Evolutionary conservation across 148 eudicot species (phyloP).

Genomic region (Suaeda aralocaspica): DNA sequence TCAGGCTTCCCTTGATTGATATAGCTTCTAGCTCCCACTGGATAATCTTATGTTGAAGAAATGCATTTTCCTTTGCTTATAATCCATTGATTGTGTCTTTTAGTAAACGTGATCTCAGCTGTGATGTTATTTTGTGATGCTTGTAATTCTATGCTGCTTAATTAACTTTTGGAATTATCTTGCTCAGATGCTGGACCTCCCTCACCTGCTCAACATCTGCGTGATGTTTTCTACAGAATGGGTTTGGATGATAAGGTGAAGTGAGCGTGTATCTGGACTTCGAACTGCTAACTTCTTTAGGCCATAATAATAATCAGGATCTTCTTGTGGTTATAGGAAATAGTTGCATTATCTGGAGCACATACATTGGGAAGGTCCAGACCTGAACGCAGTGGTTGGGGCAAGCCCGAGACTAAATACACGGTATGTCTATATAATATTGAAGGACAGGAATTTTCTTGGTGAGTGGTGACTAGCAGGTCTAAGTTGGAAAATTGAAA

Average conservation of each 20-base stretch:
- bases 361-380: conserved; percentile 95
- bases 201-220: conserved; percentile 90
- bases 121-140: neutral
- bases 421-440: conserved; percentile 46
- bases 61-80: neutral
- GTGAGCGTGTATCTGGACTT: neutral
- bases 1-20: too few species aligned
- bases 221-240: conserved; percentile 92
- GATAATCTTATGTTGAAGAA: too few species aligned
- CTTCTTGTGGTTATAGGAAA: conserved; percentile 55
- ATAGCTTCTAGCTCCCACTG: too few species aligned
- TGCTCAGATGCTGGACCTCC: conserved; percentile 92
- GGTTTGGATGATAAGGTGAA: conserved; percentile 86
- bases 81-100: too few species aligned
- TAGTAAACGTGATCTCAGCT: neutral
- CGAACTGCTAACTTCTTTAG: conserved; percentile 3
- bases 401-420: conserved; percentile 93
- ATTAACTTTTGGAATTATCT: conserved; percentile 11
- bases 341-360: conserved; percentile 96
- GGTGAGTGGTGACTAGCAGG: neutral
- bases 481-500: neutral
- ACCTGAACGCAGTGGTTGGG: conserved; percentile 99
- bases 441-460: too few species aligned
- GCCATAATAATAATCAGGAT: conserved; percentile 19
- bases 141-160: conserved; percentile 9